Evolutionary conservation across 2,329 filamentous ascomycete species (phyloP), one percentile per base, ranked within the genome.

Genomic region (Fragosphaeria purpurea): DNA sequence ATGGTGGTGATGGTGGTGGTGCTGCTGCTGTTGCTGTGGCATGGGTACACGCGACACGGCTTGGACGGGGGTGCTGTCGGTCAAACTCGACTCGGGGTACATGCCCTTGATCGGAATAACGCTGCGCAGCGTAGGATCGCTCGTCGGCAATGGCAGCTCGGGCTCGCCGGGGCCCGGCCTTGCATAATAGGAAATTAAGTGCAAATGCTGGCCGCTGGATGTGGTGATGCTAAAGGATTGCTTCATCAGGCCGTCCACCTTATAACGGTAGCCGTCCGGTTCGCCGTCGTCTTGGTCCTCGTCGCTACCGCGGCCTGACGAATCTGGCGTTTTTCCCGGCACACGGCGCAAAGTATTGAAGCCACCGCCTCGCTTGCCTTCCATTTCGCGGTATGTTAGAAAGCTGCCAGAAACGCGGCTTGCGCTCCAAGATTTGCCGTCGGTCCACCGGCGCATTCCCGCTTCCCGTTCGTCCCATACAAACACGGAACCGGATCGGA

Each of bases 391-490:
- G 64, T 98, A 98, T 7, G 93, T 97, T 53, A 98, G 70, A 66
- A 98, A 98, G 71, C 93, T 97, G 47, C 93, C 93, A 0, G 91
- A 97, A 1, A 98, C 93, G 55, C 93, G 82, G 70, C 91, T 97
- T 37, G 93, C 93, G 63, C 91, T 97, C 93, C 93, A 98, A 38
- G 91, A 97, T 67, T 98, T 98, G 51, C 93, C 93, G 61, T 98
- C 93, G 0, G 93, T 98, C 93, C 93, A 98, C 67, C 93, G 77
- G 62, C 93, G 80, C 93, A 98, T 98, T 58, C 93, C 93, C 9
- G 93, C 93, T 72, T 98, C 93, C 60, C 91, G 77, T 73, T 98
- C 93, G 67, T 98, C 93, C 93, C 93, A 98, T n/a, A 98, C 93
- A 62, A 97, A 98, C 4, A 98, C 91, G 0, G 93, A 98, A 42